These are phyloP conservation scores for Nemania serpens DNA, from an alignment of 2,329 filamentous ascomycete species.

Conservation along the genomic window DNA sequence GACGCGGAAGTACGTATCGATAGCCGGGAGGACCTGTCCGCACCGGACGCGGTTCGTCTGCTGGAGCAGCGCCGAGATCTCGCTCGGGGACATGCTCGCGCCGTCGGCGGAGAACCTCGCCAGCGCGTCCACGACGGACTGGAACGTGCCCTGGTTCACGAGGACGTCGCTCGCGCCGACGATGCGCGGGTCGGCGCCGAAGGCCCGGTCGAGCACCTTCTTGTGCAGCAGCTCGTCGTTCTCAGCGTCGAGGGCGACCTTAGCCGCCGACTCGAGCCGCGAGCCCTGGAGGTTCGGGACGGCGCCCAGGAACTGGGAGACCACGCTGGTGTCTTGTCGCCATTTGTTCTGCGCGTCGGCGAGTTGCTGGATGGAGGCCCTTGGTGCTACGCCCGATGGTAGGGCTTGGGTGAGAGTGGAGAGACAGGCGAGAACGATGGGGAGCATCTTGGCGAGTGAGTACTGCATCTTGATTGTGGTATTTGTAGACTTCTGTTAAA, in stretches of 20 bases:
- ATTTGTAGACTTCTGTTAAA: neutral
- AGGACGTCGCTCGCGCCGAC: constrained; percentile 17
- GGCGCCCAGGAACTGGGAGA: constrained; percentile 25
- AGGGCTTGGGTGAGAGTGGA: constrained; percentile 8
- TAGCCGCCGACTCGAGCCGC: constrained; percentile 9
- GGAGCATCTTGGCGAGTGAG: constrained; percentile 4
- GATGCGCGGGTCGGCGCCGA: constrained; percentile 7
- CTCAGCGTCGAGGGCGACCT: constrained; percentile 22
- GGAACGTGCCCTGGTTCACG: constrained; percentile 23
- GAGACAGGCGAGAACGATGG: constrained; percentile 8
- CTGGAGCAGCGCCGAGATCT: constrained; percentile 9
- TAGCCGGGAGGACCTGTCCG: constrained; percentile 21
- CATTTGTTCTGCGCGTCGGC: constrained; percentile 23
- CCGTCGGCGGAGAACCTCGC: constrained; percentile 10
- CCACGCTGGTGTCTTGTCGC: constrained; percentile 16
- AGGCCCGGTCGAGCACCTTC: constrained; percentile 17
- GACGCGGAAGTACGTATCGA: constrained; percentile 26
- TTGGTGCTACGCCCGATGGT: neutral
- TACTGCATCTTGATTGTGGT: constrained; percentile 17
- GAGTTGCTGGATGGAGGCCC: constrained; percentile 2
- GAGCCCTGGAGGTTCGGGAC: constrained; percentile 9
- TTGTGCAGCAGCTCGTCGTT: constrained; percentile 27
- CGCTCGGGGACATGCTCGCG: neutral
- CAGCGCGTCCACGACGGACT: constrained; percentile 23
- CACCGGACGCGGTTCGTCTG: constrained; percentile 20